Evolutionary conservation across 768 basidiomycete species (phyloP).

Genomic region (Ephemerocybe angulata): DNA sequence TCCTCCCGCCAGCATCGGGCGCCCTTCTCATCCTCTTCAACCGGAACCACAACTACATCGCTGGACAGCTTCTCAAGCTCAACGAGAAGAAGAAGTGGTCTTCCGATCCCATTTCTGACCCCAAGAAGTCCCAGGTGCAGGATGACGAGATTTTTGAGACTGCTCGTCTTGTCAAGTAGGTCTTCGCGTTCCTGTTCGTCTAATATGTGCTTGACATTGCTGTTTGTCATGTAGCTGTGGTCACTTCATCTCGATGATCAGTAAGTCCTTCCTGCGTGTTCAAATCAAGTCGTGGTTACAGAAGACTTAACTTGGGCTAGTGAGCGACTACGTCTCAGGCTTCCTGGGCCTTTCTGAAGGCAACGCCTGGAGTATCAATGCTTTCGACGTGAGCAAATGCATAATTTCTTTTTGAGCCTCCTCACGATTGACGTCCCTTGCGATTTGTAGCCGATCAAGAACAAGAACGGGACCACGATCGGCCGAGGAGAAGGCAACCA

Average conservation of each 20-base stretch:
- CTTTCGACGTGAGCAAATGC: constrained; percentile 33
- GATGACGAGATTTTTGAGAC: constrained; percentile 60
- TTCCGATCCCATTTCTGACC: constrained; percentile 36
- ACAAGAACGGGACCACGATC: constrained; percentile 27
- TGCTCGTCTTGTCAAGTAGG: constrained; percentile 49
- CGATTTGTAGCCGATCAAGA: constrained; percentile 33
- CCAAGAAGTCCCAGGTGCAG: constrained; percentile 23
- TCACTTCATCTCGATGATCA: constrained; percentile 51
- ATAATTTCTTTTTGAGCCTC: background rate
- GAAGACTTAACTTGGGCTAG: background rate
- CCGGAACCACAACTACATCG: constrained; percentile 62
- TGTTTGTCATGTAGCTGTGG: constrained; percentile 33
- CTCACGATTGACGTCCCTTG: background rate
- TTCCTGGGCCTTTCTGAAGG: constrained; percentile 55
- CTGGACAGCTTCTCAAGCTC: constrained; percentile 46
- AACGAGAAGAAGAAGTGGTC: constrained; percentile 51
- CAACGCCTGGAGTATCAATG: constrained; percentile 49
- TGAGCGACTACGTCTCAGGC: constrained; percentile 58
- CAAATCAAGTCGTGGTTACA: background rate
- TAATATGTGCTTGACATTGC: background rate
- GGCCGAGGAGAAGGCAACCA: constrained; percentile 61
- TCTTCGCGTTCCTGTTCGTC: constrained; percentile 4
- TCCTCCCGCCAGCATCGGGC: constrained; percentile 51
- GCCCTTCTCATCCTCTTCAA: constrained; percentile 54
- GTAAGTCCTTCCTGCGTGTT: background rate